Conservation (phyloP, 306 rosid genomes). For the Oxytropis ochrocephala region DNA sequence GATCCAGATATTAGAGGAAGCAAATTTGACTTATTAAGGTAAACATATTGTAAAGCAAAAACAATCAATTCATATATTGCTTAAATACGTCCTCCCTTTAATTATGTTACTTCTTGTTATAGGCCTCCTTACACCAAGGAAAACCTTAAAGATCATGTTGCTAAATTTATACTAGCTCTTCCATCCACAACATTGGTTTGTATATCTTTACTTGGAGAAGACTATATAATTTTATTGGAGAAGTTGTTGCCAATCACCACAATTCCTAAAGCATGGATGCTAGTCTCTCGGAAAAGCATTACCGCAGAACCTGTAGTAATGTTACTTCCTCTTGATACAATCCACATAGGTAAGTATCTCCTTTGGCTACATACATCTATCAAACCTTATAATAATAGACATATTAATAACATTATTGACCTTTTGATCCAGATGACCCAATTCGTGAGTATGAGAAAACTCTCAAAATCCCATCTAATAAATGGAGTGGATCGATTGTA, state of each 20-base stretch:
- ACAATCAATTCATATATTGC: too few relatives aligned
- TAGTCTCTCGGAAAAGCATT: constrained; percentile 54
- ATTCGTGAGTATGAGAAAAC: constrained; percentile 12
- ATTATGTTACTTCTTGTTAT: too few relatives aligned
- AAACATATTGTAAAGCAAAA: too few relatives aligned
- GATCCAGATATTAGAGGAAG: too few relatives aligned
- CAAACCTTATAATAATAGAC: not conserved
- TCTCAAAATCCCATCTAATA: constrained; percentile 50
- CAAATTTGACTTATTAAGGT: too few relatives aligned
- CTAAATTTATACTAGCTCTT: too few relatives aligned
- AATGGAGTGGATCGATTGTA: constrained; percentile 68
- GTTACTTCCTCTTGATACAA: constrained; percentile 56
- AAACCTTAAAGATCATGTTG: too few relatives aligned
- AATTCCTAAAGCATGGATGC: constrained; percentile 63
- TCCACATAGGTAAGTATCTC: constrained; percentile 46
- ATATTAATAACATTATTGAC: not conserved
- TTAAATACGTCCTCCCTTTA: too few relatives aligned
- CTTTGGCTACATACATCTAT: too few relatives aligned
- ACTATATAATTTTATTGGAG: constrained; percentile 46
- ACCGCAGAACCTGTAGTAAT: constrained; percentile 51
- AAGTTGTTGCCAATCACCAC: constrained; percentile 39
- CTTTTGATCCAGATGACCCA: constrained; percentile 22
- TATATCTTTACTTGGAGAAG: constrained; percentile 59
- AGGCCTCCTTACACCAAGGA: too few relatives aligned
- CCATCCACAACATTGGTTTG: constrained; percentile 58